phyloP scores from a whole-genome alignment of 2,329 filamentous ascomycete genomes.

The Graphiopsis chlorocephala region DNA sequence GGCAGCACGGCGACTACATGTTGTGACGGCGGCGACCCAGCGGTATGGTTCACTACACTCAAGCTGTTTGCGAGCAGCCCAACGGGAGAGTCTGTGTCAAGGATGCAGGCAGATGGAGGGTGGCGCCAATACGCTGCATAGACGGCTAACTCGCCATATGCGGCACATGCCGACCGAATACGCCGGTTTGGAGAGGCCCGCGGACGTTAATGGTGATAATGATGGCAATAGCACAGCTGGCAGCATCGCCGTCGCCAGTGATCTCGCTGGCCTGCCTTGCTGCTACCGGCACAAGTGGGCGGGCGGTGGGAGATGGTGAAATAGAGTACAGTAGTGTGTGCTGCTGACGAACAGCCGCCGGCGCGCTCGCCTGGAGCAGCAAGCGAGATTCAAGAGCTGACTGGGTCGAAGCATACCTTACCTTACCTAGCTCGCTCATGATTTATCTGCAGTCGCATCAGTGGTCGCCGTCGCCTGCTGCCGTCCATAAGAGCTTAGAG shows the following conservation, averaged over 20 bases:
- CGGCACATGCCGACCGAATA: conserved; percentile 1
- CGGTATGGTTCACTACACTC: conserved; percentile 15
- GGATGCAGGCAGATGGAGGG: conserved; percentile 12
- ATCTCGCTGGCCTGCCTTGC: background rate
- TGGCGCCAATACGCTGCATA: conserved; percentile 12
- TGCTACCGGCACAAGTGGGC: background rate
- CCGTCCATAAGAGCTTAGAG: background rate
- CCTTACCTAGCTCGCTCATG: background rate
- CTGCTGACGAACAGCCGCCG: background rate
- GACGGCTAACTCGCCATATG: conserved; percentile 6
- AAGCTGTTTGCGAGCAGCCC: conserved; percentile 15
- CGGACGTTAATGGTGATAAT: background rate
- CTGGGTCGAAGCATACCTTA: background rate
- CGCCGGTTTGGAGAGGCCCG: background rate
- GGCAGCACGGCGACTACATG: conserved; percentile 13
- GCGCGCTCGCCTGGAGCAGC: conserved; percentile 3
- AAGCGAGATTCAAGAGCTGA: conserved; percentile 9
- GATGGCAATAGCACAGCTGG: background rate
- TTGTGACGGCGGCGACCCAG: conserved; percentile 16
- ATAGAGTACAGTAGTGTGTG: background rate
- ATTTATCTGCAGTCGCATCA: background rate
- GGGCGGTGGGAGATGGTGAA: background rate
- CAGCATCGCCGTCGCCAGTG: background rate
- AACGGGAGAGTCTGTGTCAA: conserved; percentile 17
- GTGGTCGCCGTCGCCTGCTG: background rate